These are phyloP conservation scores for Xylariaceae sp. DNA, from an alignment of 2,329 filamentous ascomycete species.

Conservation along the genomic window DNA sequence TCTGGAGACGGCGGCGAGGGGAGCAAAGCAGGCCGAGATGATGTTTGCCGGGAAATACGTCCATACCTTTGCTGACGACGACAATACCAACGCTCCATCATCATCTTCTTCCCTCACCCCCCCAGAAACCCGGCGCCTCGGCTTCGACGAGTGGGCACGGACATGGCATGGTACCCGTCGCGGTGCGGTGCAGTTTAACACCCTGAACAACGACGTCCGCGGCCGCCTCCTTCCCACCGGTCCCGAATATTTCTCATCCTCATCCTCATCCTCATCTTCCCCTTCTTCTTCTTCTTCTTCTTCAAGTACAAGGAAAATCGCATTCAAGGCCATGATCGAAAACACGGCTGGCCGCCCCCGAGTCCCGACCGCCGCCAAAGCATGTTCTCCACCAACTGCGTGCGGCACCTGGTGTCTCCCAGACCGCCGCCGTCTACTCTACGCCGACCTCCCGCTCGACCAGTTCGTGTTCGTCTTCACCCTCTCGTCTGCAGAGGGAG, in stretches of 20 bases:
- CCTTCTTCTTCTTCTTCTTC: too few species aligned
- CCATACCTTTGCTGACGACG: too few species aligned
- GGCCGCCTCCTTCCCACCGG: conserved; percentile 28
- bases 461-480: conserved; percentile 30
- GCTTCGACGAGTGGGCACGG: conserved; percentile 26
- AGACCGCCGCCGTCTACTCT: conserved; percentile 26
- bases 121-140: conserved; percentile 21
- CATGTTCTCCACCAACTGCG: conserved; percentile 30
- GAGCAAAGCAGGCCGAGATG: conserved; percentile 18
- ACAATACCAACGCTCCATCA: too few species aligned
- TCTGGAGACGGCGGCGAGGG: conserved; percentile 23
- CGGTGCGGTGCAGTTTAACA: conserved; percentile 23
- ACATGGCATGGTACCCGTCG: conserved; percentile 25
- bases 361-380: conserved; percentile 14
- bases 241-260: too few species aligned
- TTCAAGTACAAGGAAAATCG: conserved; percentile 12
- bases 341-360: conserved; percentile 19
- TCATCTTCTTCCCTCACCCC: conserved; percentile 24
- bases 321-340: conserved; percentile 28
- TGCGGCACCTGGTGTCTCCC: conserved; percentile 28
- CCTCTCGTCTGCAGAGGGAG: conserved; percentile 17
- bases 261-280: too few species aligned
- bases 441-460: conserved; percentile 27
- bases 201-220: conserved; percentile 23
- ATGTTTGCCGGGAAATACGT: too few species aligned